Base-by-base conservation (phyloP, 2,329 filamentous ascomycete genomes). In the Niveomyces coronatus region DNA sequence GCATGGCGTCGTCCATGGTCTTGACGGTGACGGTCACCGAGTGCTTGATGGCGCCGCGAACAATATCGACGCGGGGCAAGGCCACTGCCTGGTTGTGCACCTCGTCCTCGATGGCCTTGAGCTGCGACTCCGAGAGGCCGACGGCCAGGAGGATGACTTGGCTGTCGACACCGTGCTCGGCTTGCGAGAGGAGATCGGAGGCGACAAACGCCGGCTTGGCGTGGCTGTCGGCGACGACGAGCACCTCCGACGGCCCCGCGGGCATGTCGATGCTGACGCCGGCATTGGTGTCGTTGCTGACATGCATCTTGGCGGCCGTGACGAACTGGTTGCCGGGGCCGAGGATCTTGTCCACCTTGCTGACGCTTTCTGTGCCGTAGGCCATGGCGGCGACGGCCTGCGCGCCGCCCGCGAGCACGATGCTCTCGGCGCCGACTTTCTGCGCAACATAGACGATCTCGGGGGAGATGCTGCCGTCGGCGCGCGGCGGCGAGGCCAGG, bases 281-380 rank as follows among this genome's bases (percentile, higher is more conserved):
- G 10, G 91, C 91, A 43, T 87, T 93, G 31, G 91, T 96, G 57
- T 98, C 91, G 60, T 98, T 98, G 61, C 82, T 85, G 30, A 98
- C 91, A 51, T 88, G 74, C 91, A 98, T 98, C 74, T 98, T 98
- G 37, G 85, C 91, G 1, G 91, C 91, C 0, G 91, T 98, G 28
- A 98, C 91, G 55, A 96, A 98, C 61, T 96, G 91, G 63, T 98
- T 98, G 24, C 91, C 91, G 3, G 91, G 91, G 0, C 91, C 91
- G 10, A 96, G 76, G 50, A 98, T 95, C 75, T 98, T 98, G 70
- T 98, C 91, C 7, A 98, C 91, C 67, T 98, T 98, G 60, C 71
- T 85, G 35, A 98, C 78, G 50, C 80, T 89, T 62, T 95, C 83
- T 1, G 91, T 98, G 33, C 91, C 91, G 63, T 98, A 98, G 3